Conservation (phyloP, 2,329 filamentous ascomycete genomes). For the Fusarium sp. region DNA sequence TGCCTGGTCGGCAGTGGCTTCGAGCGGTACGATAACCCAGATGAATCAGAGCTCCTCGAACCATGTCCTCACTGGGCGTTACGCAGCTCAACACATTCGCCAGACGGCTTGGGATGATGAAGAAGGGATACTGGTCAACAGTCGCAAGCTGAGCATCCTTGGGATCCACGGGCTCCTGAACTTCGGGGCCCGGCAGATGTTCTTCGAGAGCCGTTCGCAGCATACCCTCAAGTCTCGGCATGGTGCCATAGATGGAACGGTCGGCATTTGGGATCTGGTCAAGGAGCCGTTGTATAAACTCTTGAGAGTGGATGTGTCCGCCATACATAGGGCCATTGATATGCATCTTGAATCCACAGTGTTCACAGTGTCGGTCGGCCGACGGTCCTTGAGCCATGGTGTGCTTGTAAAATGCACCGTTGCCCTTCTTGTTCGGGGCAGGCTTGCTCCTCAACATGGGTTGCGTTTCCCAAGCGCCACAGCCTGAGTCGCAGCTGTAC, state of each 20-base stretch:
- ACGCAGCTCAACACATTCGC: constrained; percentile 80
- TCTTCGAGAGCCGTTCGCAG: constrained; percentile 89
- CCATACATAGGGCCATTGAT: constrained; percentile 94
- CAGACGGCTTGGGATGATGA: constrained; percentile 78
- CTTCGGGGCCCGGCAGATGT: constrained; percentile 52
- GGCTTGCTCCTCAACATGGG: constrained; percentile 75
- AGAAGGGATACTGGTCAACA: constrained; percentile 83
- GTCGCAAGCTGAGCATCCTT: constrained; percentile 65
- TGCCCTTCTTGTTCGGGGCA: constrained; percentile 74
- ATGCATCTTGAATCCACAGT: constrained; percentile 89
- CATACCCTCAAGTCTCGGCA: constrained; percentile 88
- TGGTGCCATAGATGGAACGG: constrained; percentile 78
- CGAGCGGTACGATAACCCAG: constrained; percentile 85
- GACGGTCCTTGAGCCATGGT: constrained; percentile 76
- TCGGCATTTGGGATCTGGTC: constrained; percentile 74
- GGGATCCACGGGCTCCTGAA: constrained; percentile 48
- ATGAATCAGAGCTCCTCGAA: constrained; percentile 82
- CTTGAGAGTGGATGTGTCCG: constrained; percentile 83
- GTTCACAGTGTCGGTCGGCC: constrained; percentile 72
- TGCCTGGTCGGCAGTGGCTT: constrained; percentile 88
- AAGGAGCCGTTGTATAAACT: constrained; percentile 83
- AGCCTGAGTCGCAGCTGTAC: constrained; percentile 90
- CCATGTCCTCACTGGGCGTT: constrained; percentile 79
- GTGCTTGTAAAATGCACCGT: constrained; percentile 79
- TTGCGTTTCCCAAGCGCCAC: constrained; percentile 90